Evolutionary conservation across 768 basidiomycete genomes (phyloP).

Genomic region (Floccularia luteovirens): DNA sequence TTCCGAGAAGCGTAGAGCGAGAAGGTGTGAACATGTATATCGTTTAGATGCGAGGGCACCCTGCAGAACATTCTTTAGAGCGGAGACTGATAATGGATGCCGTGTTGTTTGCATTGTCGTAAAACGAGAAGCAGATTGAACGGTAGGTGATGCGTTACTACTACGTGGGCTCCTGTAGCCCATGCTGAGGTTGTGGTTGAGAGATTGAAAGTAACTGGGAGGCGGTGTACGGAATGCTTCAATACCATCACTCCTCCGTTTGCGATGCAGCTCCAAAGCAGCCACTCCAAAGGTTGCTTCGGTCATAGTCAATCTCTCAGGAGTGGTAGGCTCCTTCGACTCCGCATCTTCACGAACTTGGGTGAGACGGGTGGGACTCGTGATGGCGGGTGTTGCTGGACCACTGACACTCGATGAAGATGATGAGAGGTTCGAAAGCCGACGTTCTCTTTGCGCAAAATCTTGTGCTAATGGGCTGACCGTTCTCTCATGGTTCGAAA

Average conservation of each 20-base stretch:
- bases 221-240: conserved; percentile 36
- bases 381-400: conserved; percentile 17
- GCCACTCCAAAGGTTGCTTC: conserved; percentile 46
- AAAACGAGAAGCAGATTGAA: conserved; percentile 48
- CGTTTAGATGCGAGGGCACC: conserved; percentile 66
- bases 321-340: conserved; percentile 12
- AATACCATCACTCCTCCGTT: conserved; percentile 40
- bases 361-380: conserved; percentile 9
- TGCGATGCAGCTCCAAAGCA: conserved; percentile 54
- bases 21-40: conserved; percentile 71
- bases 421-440: conserved; percentile 43
- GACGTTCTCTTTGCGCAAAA: conserved; percentile 39
- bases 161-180: conserved; percentile 15
- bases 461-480: conserved; percentile 38
- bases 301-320: conserved; percentile 11
- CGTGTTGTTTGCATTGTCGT: conserved; percentile 53
- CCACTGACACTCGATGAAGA: conserved; percentile 13
- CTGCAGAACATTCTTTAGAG: conserved; percentile 54
- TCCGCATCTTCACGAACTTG: conserved; percentile 24
- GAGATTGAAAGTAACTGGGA: conserved; percentile 20
- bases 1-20: conserved; percentile 68
- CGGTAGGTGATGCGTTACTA: conserved; percentile 18
- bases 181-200: no score
- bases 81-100: conserved; percentile 61
- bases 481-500: conserved; percentile 38